Evolutionary conservation across 768 basidiomycete species (phyloP).

Genomic region (Rhodotorula diobovata): DNA sequence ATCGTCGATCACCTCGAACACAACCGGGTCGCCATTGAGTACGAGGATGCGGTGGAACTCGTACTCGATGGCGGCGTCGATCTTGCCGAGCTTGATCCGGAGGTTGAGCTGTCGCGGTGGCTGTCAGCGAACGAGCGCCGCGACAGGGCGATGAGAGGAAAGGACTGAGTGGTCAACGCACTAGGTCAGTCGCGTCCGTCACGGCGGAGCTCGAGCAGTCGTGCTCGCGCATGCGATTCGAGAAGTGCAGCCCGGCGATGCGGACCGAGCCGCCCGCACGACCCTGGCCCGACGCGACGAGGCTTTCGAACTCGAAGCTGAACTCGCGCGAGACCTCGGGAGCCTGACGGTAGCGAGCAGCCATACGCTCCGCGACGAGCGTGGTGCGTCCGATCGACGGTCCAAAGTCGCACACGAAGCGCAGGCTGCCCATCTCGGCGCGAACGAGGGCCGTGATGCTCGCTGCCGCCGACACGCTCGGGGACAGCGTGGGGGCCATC

Average conservation of each 20-base stretch:
- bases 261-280: constrained; percentile 63
- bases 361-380: constrained; percentile 59
- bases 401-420: constrained; percentile 74
- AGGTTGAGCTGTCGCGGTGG: constrained; percentile 10
- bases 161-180: background rate
- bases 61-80: constrained; percentile 41
- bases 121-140: too few species aligned
- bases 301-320: constrained; percentile 58
- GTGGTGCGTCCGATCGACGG: constrained; percentile 72
- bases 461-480: too few species aligned
- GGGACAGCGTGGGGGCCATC: background rate
- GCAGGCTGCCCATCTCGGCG: constrained; percentile 66
- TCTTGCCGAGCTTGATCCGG: constrained; percentile 23
- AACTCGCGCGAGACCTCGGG: constrained; percentile 62
- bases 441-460: constrained; percentile 60
- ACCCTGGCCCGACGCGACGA: constrained; percentile 55
- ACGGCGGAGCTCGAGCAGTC: background rate
- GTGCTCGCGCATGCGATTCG: constrained; percentile 50
- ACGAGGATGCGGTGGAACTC: constrained; percentile 14
- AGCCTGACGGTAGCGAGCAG: constrained; percentile 63
- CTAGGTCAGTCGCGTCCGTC: background rate
- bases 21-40: constrained; percentile 68
- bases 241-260: constrained; percentile 69
- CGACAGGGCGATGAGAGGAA: too few species aligned
- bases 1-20: constrained; percentile 71